phyloP scores from a whole-genome alignment of 768 basidiomycete species.

The Termitomyces sp. region DNA sequence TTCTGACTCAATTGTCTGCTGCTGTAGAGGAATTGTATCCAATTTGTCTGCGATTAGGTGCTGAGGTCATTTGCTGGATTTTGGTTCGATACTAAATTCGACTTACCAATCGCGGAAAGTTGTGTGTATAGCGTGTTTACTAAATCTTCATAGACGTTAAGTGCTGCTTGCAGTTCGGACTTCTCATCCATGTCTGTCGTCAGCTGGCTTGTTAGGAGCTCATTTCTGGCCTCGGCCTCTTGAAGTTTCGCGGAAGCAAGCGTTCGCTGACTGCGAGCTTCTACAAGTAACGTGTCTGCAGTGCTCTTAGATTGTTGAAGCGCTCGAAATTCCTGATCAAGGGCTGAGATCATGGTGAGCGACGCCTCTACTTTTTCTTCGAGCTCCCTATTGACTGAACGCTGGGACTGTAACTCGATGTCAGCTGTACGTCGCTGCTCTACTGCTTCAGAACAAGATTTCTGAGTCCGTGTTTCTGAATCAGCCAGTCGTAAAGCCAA shows the following conservation, averaged over 20 bases:
- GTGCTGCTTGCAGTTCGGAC: background rate
- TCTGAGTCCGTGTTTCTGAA: constrained; percentile 1
- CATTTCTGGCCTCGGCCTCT: constrained; percentile 1
- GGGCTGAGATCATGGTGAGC: background rate
- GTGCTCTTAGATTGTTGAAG: constrained; percentile 1
- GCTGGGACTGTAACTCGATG: constrained; percentile 1
- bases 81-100: background rate
- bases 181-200: constrained; percentile 3
- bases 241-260: constrained; percentile 2
- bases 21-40: background rate
- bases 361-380: constrained; percentile 1
- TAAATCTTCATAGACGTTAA: background rate
- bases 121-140: constrained; percentile 4
- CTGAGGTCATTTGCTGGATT: background rate
- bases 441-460: background rate
- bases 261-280: background rate
- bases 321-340: background rate
- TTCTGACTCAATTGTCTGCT: constrained; percentile 2
- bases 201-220: constrained; percentile 6
- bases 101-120: background rate
- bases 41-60: background rate
- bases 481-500: constrained; percentile 9
- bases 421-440: background rate
- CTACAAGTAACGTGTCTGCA: background rate
- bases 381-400: background rate